Percentiles rank a stretch among this genome's conserved stretches.
These are phyloP conservation scores for Geotrichum histeridarum DNA, from an alignment of 1,139 yeast genomes.

Conservation along the genomic window DNA sequence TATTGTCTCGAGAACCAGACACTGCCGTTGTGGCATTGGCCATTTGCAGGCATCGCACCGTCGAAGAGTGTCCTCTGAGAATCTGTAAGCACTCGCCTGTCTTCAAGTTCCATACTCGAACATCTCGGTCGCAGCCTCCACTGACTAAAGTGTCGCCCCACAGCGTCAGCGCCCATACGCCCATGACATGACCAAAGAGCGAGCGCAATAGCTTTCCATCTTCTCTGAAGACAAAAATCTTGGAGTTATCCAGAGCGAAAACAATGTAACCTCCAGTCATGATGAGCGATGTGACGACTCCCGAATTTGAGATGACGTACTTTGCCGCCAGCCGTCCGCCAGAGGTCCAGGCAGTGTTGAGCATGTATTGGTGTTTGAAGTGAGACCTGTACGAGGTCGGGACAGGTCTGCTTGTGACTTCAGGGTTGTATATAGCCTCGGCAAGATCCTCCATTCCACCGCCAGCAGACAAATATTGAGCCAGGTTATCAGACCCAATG, in stretches of 20 bases:
- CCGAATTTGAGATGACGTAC: slow-evolving; percentile 38
- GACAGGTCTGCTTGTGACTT: slow-evolving; percentile 32
- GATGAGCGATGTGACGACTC: slow-evolving; percentile 40
- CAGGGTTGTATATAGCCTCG: slow-evolving; percentile 38
- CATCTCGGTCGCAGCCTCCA: slow-evolving; percentile 87
- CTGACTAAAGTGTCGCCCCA: slow-evolving; percentile 72
- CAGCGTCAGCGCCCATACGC: slow-evolving; percentile 94
- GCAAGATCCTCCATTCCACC: slow-evolving; percentile 27
- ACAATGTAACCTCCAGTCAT: slow-evolving; percentile 40
- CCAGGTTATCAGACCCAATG: slow-evolving; percentile 10
- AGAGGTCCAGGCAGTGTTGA: slow-evolving; percentile 41
- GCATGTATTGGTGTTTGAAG: slow-evolving; percentile 42
- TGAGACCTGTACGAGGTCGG: slow-evolving; percentile 41
- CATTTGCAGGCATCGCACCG: slow-evolving; percentile 87
- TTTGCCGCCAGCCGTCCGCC: slow-evolving; percentile 43
- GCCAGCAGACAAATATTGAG: slow-evolving; percentile 6
- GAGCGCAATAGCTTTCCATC: slow-evolving; percentile 71
- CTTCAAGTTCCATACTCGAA: slow-evolving; percentile 81
- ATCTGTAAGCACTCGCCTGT: slow-evolving; percentile 74
- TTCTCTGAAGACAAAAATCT: slow-evolving; percentile 42
- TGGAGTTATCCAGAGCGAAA: slow-evolving; percentile 43
- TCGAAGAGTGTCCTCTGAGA: slow-evolving; percentile 84
- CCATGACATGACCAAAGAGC: slow-evolving; percentile 87
- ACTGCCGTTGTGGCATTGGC: slow-evolving; percentile 67
- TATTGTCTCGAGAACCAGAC: slow-evolving; percentile 86